Base-by-base conservation (phyloP, 306 rosid genomes). In the Quercus bicolor region DNA sequence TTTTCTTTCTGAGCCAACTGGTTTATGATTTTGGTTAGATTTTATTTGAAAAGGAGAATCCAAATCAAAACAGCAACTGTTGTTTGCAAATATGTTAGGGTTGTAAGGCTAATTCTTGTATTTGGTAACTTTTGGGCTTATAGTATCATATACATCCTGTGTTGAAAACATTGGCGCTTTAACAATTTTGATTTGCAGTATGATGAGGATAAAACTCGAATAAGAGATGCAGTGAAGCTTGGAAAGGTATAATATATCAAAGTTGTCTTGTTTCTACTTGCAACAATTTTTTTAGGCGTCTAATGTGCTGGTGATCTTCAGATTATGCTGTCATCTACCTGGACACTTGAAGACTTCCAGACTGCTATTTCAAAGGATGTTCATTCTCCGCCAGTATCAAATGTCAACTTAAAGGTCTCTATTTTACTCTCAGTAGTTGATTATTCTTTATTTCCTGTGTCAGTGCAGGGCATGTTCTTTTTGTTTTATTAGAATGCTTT, bases 171-270 rank as follows among this genome's bases (percentile, higher is more conserved):
- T 53, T 59, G 68, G 72, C 68, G 45, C 86, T 65, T 16, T 19
- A 59, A 21, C n/a, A 34, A 33, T 68, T 73, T 21, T 78, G 40
- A 80, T 73, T 80, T 79, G 60, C 98, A 94, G 98, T 94, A 87
- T 86, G 89, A 78, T 53, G 93, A 91, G 60, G 98, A 94, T 56
- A 94, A 84, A 86, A 78, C 85, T 74, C 90, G 81, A 82, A 78
- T 90, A 78, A 90, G 90, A 84, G 94, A 94, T 82, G 91, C 92
- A 18, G 84, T 92, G 84, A 94, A 94, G 90, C 86, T 84, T 76
- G 88, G 92, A 75, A 94, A 92, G 98, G 98, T 94, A 90, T 80
- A 83, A 60, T 61, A 56, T 71, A 43, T 73, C 72, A 33, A 48
- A 64, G 37, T 77, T 77, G 54, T 19, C 56, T 72, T 48, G 75